These are phyloP conservation scores for Amorphotheca resinae DNA, from an alignment of 495 filamentous ascomycete species.

Conservation along the genomic window DNA sequence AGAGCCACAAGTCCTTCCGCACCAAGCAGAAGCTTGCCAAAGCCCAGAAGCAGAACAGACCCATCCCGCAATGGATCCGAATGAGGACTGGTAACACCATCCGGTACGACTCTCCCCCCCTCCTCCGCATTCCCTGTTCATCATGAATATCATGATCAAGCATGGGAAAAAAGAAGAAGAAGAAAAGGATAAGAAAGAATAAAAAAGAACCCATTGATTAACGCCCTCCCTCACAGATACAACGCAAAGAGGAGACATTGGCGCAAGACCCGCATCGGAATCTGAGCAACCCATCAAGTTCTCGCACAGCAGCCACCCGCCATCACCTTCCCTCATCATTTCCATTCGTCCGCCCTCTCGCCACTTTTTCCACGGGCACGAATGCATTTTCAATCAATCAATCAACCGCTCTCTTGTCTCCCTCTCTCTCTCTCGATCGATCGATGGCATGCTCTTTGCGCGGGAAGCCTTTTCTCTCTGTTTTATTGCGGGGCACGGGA, in stretches of 20 bases:
- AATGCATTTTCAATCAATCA: no score
- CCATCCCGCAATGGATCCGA: slow-evolving; percentile 99
- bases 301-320: slow-evolving; percentile 1
- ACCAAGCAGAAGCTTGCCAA: slow-evolving; percentile 99
- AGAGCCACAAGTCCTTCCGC: slow-evolving; percentile 98
- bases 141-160: no score
- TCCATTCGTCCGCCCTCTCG: slow-evolving; percentile 9
- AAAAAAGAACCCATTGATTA: no score
- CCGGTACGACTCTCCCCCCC: slow-evolving; percentile 12
- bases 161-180: neutral
- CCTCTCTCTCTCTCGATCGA: no score
- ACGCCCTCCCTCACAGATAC: slow-evolving; percentile 63
- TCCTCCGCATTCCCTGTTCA: neutral
- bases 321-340: slow-evolving; percentile 9
- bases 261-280: slow-evolving; percentile 98
- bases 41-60: slow-evolving; percentile 98
- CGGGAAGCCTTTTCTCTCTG: no score
- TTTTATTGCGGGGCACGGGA: no score
- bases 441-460: no score
- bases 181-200: neutral
- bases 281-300: slow-evolving; percentile 47
- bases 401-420: no score
- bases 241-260: slow-evolving; percentile 99
- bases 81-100: slow-evolving; percentile 91
- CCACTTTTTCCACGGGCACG: no score